Percentiles rank a stretch among this genome's conserved stretches.
phyloP scores from a whole-genome alignment of 345 rosid species.

The Aquilaria sinensis region DNA sequence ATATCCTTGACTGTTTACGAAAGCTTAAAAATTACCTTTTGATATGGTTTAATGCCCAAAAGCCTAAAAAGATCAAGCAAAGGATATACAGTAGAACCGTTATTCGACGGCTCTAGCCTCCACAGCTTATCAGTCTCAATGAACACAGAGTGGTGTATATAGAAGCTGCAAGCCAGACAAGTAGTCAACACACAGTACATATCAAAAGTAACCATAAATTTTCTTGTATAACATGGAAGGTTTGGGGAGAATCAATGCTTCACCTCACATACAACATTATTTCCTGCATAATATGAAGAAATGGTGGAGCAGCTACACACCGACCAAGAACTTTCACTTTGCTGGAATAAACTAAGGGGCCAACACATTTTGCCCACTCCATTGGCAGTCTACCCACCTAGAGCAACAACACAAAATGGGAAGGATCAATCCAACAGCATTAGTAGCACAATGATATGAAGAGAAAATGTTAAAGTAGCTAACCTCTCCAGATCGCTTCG shows the following conservation, averaged over 20 bases:
- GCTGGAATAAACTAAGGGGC: slow-evolving; percentile 27
- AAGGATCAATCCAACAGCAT: background rate
- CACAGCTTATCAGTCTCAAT: slow-evolving; percentile 20
- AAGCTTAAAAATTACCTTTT: slow-evolving; percentile 17
- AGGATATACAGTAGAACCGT: slow-evolving; percentile 23
- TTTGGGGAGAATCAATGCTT: background rate
- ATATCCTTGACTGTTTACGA: background rate
- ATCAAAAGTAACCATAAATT: background rate
- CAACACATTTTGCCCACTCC: slow-evolving; percentile 40
- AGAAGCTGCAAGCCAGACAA: slow-evolving; percentile 24
- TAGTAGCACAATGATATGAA: background rate
- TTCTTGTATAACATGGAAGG: no score
- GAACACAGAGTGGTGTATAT: slow-evolving; percentile 29
- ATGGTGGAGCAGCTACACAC: slow-evolving; percentile 31
- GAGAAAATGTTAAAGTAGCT: background rate
- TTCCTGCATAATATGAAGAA: slow-evolving; percentile 30
- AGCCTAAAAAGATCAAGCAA: slow-evolving; percentile 25
- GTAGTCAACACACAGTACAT: background rate
- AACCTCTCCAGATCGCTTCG: slow-evolving; percentile 52
- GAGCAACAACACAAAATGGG: background rate
- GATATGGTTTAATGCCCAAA: slow-evolving; percentile 25
- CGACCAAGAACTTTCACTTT: slow-evolving; percentile 37
- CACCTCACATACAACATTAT: slow-evolving; percentile 29
- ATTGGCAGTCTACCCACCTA: slow-evolving; percentile 45
- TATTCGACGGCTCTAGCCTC: slow-evolving; percentile 27